These are phyloP conservation scores for Mrakia gelida DNA, from an alignment of 768 basidiomycete species.

Conservation along the genomic window DNA sequence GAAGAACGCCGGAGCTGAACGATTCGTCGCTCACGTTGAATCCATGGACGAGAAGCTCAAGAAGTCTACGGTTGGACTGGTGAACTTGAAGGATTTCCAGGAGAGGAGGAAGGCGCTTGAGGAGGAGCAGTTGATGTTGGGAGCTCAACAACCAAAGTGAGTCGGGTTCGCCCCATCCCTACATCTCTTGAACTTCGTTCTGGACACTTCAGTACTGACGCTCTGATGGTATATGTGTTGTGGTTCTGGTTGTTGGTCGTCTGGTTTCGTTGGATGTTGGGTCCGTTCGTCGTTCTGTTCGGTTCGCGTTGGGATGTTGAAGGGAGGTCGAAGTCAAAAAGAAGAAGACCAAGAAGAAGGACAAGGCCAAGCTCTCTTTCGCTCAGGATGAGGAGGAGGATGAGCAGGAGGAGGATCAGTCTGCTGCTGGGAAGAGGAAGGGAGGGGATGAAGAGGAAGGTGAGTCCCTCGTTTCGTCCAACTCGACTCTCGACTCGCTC, in stretches of 20 bases:
- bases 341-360: conserved; percentile 89
- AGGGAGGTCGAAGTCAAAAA: conserved; percentile 70
- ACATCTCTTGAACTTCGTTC: no score
- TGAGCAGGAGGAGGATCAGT: conserved; percentile 47
- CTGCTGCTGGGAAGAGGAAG: conserved; percentile 28
- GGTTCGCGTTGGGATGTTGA: background rate
- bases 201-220: no score
- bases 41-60: conserved; percentile 91
- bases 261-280: background rate
- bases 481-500: background rate
- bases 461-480: background rate
- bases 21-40: conserved; percentile 91
- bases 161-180: no score
- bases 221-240: no score
- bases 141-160: conserved; percentile 16
- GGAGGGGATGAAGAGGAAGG: conserved; percentile 31
- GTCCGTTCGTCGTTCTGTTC: background rate
- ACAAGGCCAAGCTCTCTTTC: conserved; percentile 86
- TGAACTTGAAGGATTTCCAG: conserved; percentile 87
- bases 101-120: conserved; percentile 81
- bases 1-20: conserved; percentile 60
- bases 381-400: conserved; percentile 81
- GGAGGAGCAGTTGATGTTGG: conserved; percentile 61
- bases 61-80: conserved; percentile 84
- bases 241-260: no score